Base-by-base conservation (phyloP, 1,284 basidiomycete genomes). In the Ustilago shanxiensis region DNA sequence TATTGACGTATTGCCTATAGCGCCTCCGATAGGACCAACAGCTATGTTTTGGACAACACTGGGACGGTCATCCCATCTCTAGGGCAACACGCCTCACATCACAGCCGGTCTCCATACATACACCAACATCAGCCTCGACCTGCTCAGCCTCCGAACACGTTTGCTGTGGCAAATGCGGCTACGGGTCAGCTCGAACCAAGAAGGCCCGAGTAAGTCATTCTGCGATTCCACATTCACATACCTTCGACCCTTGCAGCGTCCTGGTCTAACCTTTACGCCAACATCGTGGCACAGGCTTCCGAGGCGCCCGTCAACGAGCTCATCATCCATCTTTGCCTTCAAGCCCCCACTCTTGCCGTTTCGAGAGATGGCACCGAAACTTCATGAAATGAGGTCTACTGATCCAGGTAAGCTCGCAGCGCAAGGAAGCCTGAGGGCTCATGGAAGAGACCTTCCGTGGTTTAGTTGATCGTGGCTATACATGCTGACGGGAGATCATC, bases 281-380 rank as follows among this genome's bases (percentile, higher is more conserved):
- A n/a, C 20, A 8, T 44, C 7, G 41, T 44, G n/a, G 20, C 24
- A 10, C 31, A 62, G 62, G 22, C 37, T 59, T 16, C 41, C 29
- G 13, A 50, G 35, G 18, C 64, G 61, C 33, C 58, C 64, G 7
- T 64, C 64, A 20, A 65, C 68, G 6, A 28, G 51, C n/a, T 66
- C 20, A 14, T 76, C 73, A 11, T 60, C 64, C 3, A 14, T 65
- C 7, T 76, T 76, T n/a, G 68, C 73, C 2, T 68, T 57, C 57
- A 62, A 65, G 50, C 60, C 64, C 22, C 66, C 66, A n/a, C 47
- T 52, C 10, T 3, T 51, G 1, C 7, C 66, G 2, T 71, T 65
- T n/a, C 49, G 63, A 20, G 50, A 37, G 22, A 66, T 60, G 31
- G 28, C 45, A 1, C 72, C 72, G 1, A 20, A 18, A 3, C 28